Base-by-base conservation (phyloP, 306 rosid genomes). In the Phaseolus lunatus region DNA sequence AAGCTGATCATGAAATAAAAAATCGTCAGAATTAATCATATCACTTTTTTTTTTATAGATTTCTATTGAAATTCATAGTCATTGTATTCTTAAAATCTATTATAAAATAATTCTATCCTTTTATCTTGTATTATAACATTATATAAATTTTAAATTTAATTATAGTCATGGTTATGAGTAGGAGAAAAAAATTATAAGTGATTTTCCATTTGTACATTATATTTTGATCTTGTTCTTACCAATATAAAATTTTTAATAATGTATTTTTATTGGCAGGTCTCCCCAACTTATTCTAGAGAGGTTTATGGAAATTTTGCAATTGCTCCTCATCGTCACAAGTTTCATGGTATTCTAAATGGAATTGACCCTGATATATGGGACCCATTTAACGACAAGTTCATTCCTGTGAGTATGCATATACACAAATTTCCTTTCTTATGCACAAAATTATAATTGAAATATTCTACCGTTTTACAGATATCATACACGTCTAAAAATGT, bases 321-420 rank as follows among this genome's bases (percentile, higher is more conserved):
- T 72, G 88, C 89, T 83, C 94, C 96, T 64, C 76, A 93, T 81
- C 86, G 86, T 63, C 82, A 82, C 74, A 93, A 93, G 90, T 93
- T 93, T 74, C 91, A 86, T 74, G 97, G 97, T 63, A 89, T 93
- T 76, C 43, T 93, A 72, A 93, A 90, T 78, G 97, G 97, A 84
- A 93, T 93, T 68, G 97, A 93, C 82, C 92, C 86, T 48, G 91
- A 90, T 73, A 86, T 93, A 64, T 93, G 96, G 96, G 97, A 93
- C 43, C 96, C 97, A 9, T 84, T 82, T 73, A 88, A 82, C 33
- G 92, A 93, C 63, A 76, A 83, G 56, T 93, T 89, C 78, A 57
- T 93, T 70, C 96, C 96, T 48, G 97, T 93, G 86, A 87, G 97
- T 89, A 35, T 27, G 6, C 70, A 27, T 69, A 2, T 41, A 4